Evolutionary conservation across 495 filamentous ascomycete genomes (phyloP).

Genomic region (Geoglossum glabrum): DNA sequence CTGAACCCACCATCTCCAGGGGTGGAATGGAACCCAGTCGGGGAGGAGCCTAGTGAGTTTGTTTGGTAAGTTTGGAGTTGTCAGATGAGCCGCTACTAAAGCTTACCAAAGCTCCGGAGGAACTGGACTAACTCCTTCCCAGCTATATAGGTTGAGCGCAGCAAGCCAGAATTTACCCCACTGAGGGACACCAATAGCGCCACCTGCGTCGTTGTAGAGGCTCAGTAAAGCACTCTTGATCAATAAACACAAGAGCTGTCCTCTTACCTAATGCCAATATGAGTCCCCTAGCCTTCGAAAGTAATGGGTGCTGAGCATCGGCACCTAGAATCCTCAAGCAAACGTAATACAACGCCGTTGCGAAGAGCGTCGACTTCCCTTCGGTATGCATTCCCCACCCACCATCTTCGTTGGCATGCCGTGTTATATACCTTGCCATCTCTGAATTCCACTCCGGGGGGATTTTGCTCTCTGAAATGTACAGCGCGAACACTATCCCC

Average conservation of each 20-base stretch:
- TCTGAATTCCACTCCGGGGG: not conserved
- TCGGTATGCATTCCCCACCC: not conserved
- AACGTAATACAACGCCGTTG: not conserved
- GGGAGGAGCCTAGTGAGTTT: not conserved
- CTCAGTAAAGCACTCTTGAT: not conserved
- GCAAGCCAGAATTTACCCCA: not conserved
- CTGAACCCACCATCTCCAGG: not conserved
- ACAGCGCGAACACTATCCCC: not conserved
- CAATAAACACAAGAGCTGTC: not conserved
- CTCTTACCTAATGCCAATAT: not conserved
- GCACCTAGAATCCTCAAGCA: not conserved
- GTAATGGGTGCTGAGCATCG: not conserved
- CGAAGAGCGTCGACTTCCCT: not conserved
- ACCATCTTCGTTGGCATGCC: not conserved
- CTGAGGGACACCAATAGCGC: not conserved
- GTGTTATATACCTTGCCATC: not conserved
- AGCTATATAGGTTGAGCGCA: not conserved
- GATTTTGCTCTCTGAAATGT: not conserved
- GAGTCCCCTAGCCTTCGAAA: not conserved
- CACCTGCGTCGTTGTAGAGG: not conserved
- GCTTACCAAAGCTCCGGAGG: not conserved
- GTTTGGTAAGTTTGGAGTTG: too few relatives aligned
- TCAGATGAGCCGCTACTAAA: too few relatives aligned
- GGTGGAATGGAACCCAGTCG: not conserved
- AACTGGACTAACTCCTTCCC: not conserved